Evolutionary conservation across 1,139 yeast genomes (phyloP).

Genomic region (Yamadazyma spencermartinsiae): DNA sequence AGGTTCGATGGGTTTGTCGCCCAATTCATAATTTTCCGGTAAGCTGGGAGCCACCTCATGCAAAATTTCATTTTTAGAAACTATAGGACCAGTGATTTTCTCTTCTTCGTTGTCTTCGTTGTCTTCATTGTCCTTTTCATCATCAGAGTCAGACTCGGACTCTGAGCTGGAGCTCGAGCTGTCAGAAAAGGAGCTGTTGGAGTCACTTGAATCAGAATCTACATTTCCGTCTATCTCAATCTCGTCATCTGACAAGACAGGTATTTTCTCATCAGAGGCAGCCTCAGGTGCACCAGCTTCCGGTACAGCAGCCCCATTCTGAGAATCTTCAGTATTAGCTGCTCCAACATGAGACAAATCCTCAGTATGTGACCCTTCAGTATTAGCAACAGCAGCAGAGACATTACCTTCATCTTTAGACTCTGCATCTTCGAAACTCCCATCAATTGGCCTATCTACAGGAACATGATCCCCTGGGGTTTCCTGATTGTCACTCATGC

Average conservation of each 20-base stretch:
- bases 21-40: constrained; percentile 66
- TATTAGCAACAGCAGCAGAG: too few relatives aligned
- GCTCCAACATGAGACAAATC: too few relatives aligned
- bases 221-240: constrained; percentile 16
- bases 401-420: too few relatives aligned
- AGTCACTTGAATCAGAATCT: neutral
- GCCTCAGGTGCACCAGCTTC: neutral
- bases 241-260: constrained; percentile 24
- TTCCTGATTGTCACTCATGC: constrained; percentile 2
- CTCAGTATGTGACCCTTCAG: too few relatives aligned
- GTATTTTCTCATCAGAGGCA: constrained; percentile 1
- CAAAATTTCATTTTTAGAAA: constrained; percentile 71
- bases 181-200: neutral
- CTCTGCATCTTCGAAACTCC: too few relatives aligned
- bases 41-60: constrained; percentile 70
- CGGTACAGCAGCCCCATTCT: too few relatives aligned
- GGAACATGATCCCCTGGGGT: neutral
- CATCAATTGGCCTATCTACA: constrained; percentile 2
- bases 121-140: neutral
- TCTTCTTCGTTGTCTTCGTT: constrained; percentile 38
- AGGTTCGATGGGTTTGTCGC: constrained; percentile 65
- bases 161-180: too few relatives aligned
- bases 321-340: too few relatives aligned
- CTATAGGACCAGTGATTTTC: constrained; percentile 57
- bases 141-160: neutral